phyloP scores from a whole-genome alignment of 495 filamentous ascomycete genomes.

The Cercophora sp. region DNA sequence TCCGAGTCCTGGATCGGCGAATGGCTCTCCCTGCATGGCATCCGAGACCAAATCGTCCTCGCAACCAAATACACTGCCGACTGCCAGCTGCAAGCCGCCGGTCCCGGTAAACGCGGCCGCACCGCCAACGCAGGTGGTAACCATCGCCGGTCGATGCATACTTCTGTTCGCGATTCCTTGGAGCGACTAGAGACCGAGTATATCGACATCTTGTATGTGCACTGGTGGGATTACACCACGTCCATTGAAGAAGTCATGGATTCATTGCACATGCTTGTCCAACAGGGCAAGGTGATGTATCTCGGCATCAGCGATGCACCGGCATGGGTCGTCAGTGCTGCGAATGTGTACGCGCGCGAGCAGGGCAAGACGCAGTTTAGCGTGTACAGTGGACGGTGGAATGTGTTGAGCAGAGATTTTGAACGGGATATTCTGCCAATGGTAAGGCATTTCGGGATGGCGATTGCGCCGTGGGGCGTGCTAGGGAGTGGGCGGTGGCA shows the following conservation, averaged over 20 bases:
- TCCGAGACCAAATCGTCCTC: conserved; percentile 43
- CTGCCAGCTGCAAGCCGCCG: conserved; percentile 25
- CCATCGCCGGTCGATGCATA: conserved; percentile 53
- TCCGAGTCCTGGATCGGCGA: conserved; percentile 73
- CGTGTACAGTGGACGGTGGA: conserved; percentile 66
- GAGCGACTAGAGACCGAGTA: conserved; percentile 61
- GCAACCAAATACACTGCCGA: conserved; percentile 68
- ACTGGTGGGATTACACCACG: conserved; percentile 59
- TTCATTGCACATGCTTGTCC: conserved; percentile 52
- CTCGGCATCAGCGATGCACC: conserved; percentile 61
- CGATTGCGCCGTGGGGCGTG: conserved; percentile 57
- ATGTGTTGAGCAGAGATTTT: conserved; percentile 47
- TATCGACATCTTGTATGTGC: conserved; percentile 63
- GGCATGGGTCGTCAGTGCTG: conserved; percentile 58
- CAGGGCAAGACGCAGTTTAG: conserved; percentile 59
- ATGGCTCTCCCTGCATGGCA: conserved; percentile 56
- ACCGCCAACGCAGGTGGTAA: conserved; percentile 59
- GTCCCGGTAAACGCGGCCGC: conserved; percentile 37
- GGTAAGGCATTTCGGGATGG: conserved; percentile 59
- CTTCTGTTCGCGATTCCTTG: conserved; percentile 51
- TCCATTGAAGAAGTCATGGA: conserved; percentile 61
- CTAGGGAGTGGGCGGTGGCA: conserved; percentile 54
- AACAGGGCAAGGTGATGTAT: conserved; percentile 58
- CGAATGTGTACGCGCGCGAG: conserved; percentile 56
- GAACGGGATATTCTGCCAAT: conserved; percentile 59